Base-by-base conservation (phyloP, 1,284 basidiomycete species). In the Ceratobasidium sp. region DNA sequence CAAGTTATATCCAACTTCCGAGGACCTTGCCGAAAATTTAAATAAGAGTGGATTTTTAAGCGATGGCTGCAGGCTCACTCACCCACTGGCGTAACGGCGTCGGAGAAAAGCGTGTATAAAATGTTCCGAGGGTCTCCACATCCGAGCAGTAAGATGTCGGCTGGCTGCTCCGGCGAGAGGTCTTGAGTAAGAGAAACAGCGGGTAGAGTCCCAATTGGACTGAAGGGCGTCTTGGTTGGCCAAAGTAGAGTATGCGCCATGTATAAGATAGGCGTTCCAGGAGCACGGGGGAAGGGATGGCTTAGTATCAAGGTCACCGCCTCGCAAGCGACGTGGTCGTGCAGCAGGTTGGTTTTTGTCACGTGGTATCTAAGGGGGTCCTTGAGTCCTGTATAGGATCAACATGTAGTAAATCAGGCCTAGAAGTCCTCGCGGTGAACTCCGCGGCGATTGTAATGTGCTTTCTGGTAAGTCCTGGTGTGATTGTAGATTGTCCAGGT, bases 91-190 rank as follows among this genome's bases (percentile, higher is more conserved):
- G 49, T 66, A 53, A n/a, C 49, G 18, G 89, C 87, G 12, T 88
- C 87, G 77, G 86, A 86, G 73, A 83, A 85, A 53, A 89, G 79
- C 0, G 91, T 91, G 81, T 89, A 90, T 13, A 92, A 79, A 9
- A 91, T 87, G 79, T 86, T 88, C 40, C 90, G 84, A n/a, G 88
- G 87, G 81, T 92, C 91, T 13, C 91, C 90, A 80, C 90, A 91
- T 9, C 87, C 90, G 49, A 91, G 84, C 20, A 90, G 85, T 10
- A 92, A 84, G 26, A 90, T 82, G 40, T 86, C 81, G 3, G 88
- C 89, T 28, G 83, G 77, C 72, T 86, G 82, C 77, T 90, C 89
- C 2, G 87, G 87, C 58, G 89, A 84, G 2, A 91, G 80, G 64
- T 88, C 84, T 55, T 88, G 85, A 2, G 88, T 89, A 1, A 92